Conservation (phyloP, 1,139 yeast genomes). For the Debaryomyces singareniensis region DNA sequence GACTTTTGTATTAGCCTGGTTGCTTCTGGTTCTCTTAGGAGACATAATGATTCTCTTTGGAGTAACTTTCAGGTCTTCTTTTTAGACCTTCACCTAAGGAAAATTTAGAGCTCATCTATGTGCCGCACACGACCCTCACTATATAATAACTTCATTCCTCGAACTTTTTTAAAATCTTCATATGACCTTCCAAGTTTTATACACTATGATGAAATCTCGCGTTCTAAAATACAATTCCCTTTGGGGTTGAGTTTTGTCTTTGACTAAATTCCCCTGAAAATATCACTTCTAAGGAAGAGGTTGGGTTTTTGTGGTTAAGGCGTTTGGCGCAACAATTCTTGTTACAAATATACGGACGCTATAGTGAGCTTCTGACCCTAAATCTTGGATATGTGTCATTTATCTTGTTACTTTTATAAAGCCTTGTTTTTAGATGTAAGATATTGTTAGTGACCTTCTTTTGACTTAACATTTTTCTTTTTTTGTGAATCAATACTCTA, state of each 20-base stretch:
- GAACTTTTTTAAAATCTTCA: constrained; percentile 11
- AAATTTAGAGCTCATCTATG: no score
- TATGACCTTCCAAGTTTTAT: constrained; percentile 56
- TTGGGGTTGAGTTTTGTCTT: constrained; percentile 30
- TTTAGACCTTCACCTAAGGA: no score
- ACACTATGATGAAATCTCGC: constrained; percentile 59
- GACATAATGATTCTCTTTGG: not conserved
- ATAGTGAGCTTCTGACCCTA: constrained; percentile 43
- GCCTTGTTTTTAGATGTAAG: no score
- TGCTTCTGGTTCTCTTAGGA: no score
- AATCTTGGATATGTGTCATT: no score
- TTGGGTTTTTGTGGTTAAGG: constrained; percentile 52
- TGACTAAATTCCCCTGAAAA: constrained; percentile 31
- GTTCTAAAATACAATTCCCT: constrained; percentile 46
- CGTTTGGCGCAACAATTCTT: constrained; percentile 58
- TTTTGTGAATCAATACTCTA: no score
- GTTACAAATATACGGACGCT: constrained; percentile 46
- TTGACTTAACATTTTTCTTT: no score
- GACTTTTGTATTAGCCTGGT: constrained; percentile 5
- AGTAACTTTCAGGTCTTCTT: not conserved
- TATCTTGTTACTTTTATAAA: no score
- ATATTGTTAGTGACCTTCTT: no score
- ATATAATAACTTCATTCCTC: not conserved
- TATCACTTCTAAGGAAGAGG: constrained; percentile 29
- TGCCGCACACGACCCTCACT: no score